phyloP scores from a whole-genome alignment of 768 basidiomycete genomes.

The Xerocomellus intermedius region DNA sequence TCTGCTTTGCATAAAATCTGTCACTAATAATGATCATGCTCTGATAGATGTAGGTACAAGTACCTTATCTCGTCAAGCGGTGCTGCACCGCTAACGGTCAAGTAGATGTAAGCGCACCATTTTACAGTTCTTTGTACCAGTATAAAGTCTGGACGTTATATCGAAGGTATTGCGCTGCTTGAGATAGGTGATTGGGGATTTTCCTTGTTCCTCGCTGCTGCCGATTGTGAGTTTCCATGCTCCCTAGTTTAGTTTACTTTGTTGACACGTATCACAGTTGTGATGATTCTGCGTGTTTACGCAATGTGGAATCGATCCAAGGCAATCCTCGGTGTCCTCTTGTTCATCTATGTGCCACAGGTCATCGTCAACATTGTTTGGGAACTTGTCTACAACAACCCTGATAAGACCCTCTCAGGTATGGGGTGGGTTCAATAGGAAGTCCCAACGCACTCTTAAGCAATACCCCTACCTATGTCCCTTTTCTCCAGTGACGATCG shows the following conservation, averaged over 20 bases:
- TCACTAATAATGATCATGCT: background rate
- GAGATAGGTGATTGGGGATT: background rate
- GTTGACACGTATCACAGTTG: constrained; percentile 3
- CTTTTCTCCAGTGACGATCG: background rate
- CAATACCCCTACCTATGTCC: background rate
- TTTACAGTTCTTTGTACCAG: background rate
- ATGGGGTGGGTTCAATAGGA: background rate
- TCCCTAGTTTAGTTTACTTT: background rate
- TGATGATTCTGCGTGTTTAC: constrained; percentile 20
- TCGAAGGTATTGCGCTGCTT: background rate
- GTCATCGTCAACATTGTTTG: background rate
- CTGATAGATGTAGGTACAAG: constrained; percentile 5
- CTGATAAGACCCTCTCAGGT: constrained; percentile 3
- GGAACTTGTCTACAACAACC: background rate
- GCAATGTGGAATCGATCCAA: constrained; percentile 16
- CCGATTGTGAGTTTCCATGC: constrained; percentile 4
- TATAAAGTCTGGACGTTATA: background rate
- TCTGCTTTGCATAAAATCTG: background rate
- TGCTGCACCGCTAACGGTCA: background rate
- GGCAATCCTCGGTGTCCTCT: background rate
- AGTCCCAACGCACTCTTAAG: no score
- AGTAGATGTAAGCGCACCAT: constrained; percentile 9
- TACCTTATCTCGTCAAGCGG: background rate
- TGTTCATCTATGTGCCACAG: background rate
- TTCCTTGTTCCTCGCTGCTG: background rate